These are phyloP conservation scores for Umbelopsis sp. DNA, from an alignment of 371 early-diverging fungal genomes.

Conservation along the genomic window DNA sequence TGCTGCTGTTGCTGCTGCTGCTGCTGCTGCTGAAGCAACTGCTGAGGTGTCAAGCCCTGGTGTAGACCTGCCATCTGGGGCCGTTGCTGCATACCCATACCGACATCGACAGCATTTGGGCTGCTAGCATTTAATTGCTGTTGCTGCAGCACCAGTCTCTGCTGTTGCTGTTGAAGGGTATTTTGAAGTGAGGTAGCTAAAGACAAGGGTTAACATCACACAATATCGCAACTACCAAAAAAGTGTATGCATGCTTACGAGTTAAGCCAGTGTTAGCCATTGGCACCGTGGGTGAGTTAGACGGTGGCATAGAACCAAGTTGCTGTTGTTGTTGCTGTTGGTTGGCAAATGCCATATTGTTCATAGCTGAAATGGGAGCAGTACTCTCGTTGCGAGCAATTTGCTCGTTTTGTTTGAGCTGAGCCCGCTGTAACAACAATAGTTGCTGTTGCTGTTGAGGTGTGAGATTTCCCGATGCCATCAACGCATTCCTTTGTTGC, in stretches of 20 bases:
- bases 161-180: conserved; percentile 14
- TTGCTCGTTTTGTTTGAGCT: conserved; percentile 12
- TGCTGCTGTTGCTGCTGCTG: conserved; percentile 39
- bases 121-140: not conserved
- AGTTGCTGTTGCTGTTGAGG: conserved; percentile 44
- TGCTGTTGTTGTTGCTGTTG: conserved; percentile 5
- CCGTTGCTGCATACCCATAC: conserved; percentile 16
- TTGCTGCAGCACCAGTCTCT: conserved; percentile 12
- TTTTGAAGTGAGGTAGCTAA: conserved; percentile 17
- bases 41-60: conserved; percentile 6
- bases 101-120: conserved; percentile 11
- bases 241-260: not conserved
- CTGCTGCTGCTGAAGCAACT: conserved; percentile 1
- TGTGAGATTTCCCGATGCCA: conserved; percentile 22
- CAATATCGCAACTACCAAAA: no score
- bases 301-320: conserved; percentile 14
- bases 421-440: conserved; percentile 14
- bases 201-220: no score
- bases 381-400: conserved; percentile 15
- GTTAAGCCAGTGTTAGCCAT: conserved; percentile 7
- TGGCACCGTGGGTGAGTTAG: not conserved
- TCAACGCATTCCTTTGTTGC: conserved; percentile 30
- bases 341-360: conserved; percentile 8
- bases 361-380: conserved; percentile 7
- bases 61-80: conserved; percentile 9